phyloP scores from a whole-genome alignment of 2,329 filamentous ascomycete genomes.

The Dactylellina drechsleri region DNA sequence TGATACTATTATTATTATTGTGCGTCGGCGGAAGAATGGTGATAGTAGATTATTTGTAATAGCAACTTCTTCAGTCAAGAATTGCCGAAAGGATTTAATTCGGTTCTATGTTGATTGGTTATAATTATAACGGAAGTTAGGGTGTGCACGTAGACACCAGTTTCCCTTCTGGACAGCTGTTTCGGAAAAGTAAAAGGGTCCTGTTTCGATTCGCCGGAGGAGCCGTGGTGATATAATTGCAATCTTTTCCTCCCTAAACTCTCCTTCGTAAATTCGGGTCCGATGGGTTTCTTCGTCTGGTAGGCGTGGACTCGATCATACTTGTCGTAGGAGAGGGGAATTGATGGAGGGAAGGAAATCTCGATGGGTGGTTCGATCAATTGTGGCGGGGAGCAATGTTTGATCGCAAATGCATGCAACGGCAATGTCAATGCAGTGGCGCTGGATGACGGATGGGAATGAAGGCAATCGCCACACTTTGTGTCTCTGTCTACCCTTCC shows the following conservation, averaged over 20 bases:
- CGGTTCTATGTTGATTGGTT: too few species aligned
- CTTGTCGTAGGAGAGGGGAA: conserved; percentile 1
- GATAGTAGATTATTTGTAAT: not conserved
- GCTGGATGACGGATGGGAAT: too few species aligned
- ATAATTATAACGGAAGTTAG: too few species aligned
- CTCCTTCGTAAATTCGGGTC: not conserved
- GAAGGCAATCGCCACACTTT: not conserved
- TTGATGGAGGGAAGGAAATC: too few species aligned
- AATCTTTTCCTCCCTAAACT: not conserved
- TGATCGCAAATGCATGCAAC: not conserved
- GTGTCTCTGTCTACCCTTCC: not conserved
- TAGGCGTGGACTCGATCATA: conserved; percentile 20
- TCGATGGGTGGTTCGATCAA: too few species aligned
- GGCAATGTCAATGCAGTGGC: not conserved
- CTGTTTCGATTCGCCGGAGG: not conserved
- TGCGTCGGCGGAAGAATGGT: not conserved
- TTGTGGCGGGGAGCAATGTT: too few species aligned
- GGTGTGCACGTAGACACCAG: conserved; percentile 27
- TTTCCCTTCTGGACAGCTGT: conserved; percentile 30
- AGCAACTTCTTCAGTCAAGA: too few species aligned
- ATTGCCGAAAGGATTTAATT: too few species aligned
- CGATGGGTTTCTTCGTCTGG: conserved; percentile 7
- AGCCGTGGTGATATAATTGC: not conserved
- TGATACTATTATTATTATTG: not conserved
- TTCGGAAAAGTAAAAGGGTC: not conserved